A percentile compares a stretch with the other conserved stretches of the same genome.
phyloP scores from a whole-genome alignment of 1,284 basidiomycete species.

The Chiua sp. region DNA sequence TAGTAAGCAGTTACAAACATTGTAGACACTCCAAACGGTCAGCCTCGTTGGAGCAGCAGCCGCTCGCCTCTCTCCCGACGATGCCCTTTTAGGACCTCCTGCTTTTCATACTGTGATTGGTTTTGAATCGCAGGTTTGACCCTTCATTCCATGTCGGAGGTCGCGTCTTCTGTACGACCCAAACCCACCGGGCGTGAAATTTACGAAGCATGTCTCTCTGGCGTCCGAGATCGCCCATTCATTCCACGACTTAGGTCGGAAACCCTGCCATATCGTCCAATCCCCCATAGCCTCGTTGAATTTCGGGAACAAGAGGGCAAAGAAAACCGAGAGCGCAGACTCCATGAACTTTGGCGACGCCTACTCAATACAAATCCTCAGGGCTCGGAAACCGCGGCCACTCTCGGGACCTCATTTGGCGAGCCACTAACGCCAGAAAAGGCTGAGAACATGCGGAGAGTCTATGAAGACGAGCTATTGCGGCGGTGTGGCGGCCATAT shows the following conservation, averaged over 20 bases:
- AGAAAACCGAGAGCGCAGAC: slow-evolving; percentile 59
- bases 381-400: slow-evolving; percentile 32
- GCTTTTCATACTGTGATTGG: slow-evolving; percentile 17
- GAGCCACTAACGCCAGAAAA: slow-evolving; percentile 64
- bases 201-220: slow-evolving; percentile 56
- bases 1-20: slow-evolving; percentile 42
- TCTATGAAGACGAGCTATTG: slow-evolving; percentile 83
- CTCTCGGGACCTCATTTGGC: slow-evolving; percentile 22
- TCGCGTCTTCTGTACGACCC: slow-evolving; percentile 20
- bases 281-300: slow-evolving; percentile 58
- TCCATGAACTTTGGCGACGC: slow-evolving; percentile 66
- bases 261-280: slow-evolving; percentile 43
- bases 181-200: slow-evolving; percentile 48
- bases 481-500: slow-evolving; percentile 60
- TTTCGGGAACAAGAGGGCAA: slow-evolving; percentile 69
- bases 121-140: slow-evolving; percentile 24
- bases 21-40: slow-evolving; percentile 9
- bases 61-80: slow-evolving; percentile 16
- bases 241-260: slow-evolving; percentile 67
- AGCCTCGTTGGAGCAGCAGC: slow-evolving; percentile 22
- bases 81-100: slow-evolving; percentile 35
- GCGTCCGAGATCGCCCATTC: slow-evolving; percentile 57
- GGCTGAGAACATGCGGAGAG: slow-evolving; percentile 68
- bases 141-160: slow-evolving; percentile 32
- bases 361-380: slow-evolving; percentile 47